Evolutionary conservation across 2,329 filamentous ascomycete species (phyloP), one percentile per base, ranked within the genome.

Genomic region (Ophiostoma montium): DNA sequence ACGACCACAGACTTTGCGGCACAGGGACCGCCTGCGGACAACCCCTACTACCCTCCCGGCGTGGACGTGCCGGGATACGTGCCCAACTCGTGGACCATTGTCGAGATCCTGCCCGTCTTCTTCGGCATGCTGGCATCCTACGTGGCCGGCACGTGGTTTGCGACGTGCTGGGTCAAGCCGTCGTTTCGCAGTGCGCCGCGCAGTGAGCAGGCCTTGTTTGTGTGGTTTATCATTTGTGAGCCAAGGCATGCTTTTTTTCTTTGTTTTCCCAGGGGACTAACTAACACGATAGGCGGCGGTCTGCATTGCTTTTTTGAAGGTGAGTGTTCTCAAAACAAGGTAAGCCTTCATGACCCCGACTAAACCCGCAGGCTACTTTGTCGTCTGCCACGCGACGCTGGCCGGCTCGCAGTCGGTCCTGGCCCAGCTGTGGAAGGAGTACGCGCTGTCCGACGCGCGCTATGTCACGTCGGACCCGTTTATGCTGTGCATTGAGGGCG

Each of bases 341-440:
- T 21, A 21, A 50, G 7, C 9, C 5, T 33, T 48, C 18, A n/a
- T n/a, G 16, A 13, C 10, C 19, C 3, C 16, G 4, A 23, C 38
- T 42, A 30, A 30, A n/a, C 6, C 2, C 9, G n/a, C 19, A 52
- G 78, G 82, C 35, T 94, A 94, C 64, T 94, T 87, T 61, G 72
- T 88, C 54, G 63, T 76, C 54, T 78, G 89, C 61, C 82, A 86
- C 62, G 65, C 69, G 19, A 68, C 67, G 21, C 72, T 95, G 61
- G 77, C 80, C 0, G 69, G 74, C 11, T 77, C 77, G 52, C 82
- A 87, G 61, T 79, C 81, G 49, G 66, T 92, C 8, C 82, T 89
- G 50, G 86, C 82, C 3, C 86, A 95, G 67, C 70, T 94, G 41
- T 95, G 88, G 88, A 95, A 95, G 62, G 88, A 95, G 65, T 95